Percentiles rank a stretch among this genome's conserved stretches.
These are phyloP conservation scores for Yarrowia phangngaensis DNA, from an alignment of 805 yeast species.

Conservation along the genomic window DNA sequence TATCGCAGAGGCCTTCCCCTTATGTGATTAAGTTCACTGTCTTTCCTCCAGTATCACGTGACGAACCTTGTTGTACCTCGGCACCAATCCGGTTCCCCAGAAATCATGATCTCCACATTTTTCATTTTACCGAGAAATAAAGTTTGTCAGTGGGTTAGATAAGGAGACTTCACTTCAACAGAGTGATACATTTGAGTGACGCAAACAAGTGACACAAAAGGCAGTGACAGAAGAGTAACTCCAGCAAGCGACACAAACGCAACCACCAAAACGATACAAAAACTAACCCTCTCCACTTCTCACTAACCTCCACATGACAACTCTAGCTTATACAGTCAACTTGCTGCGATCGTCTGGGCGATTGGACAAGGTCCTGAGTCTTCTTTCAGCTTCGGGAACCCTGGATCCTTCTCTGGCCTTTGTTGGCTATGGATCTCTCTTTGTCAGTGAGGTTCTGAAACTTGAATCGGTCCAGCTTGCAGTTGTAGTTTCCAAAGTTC, in stretches of 20 bases:
- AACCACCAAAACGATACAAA: neutral
- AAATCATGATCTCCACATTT: constrained; percentile 11
- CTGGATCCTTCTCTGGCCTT: constrained; percentile 34
- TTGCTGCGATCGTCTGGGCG: constrained; percentile 25
- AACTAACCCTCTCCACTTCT: too few relatives aligned
- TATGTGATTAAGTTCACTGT: too few relatives aligned
- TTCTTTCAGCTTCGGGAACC: constrained; percentile 9
- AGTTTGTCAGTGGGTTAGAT: too few relatives aligned
- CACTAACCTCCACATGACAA: neutral
- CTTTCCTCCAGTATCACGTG: too few relatives aligned
- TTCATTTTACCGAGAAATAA: too few relatives aligned
- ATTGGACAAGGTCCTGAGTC: constrained; percentile 21
- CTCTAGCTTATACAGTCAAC: constrained; percentile 23
- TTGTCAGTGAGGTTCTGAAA: constrained; percentile 30
- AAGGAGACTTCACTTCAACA: too few relatives aligned
- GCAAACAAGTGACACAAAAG: too few relatives aligned
- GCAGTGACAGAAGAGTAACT: too few relatives aligned
- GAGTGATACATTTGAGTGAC: too few relatives aligned
- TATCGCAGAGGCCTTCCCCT: too few relatives aligned
- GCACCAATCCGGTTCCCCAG: constrained; percentile 23
- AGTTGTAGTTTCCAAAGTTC: constrained; percentile 7
- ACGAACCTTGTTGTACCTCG: constrained; percentile 1
- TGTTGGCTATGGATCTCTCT: constrained; percentile 36
- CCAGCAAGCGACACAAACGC: neutral
- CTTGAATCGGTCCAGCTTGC: constrained; percentile 5